Evolutionary conservation across 306 rosid species (phyloP).

Genomic region (Vachellia pachyceras): DNA sequence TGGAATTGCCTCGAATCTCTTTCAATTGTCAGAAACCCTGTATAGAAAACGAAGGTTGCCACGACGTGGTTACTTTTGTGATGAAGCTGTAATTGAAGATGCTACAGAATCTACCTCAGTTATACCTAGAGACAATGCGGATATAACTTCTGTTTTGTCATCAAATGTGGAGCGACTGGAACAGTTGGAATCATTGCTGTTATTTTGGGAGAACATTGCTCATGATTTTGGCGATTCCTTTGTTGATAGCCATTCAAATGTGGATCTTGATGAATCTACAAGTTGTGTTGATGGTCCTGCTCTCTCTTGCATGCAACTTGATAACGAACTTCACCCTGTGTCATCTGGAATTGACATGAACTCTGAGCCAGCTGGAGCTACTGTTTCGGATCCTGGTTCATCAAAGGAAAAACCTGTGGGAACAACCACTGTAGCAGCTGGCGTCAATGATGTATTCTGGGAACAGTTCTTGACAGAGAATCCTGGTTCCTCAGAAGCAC

Average conservation of each 20-base stretch:
- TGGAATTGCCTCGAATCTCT: constrained; percentile 48
- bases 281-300: constrained; percentile 55
- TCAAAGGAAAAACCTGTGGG: constrained; percentile 46
- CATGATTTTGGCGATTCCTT: constrained; percentile 40
- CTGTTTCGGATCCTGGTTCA: constrained; percentile 45
- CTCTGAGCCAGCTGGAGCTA: constrained; percentile 55
- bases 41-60: constrained; percentile 70
- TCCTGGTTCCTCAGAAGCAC: constrained; percentile 67
- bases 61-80: constrained; percentile 41
- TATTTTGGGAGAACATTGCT: constrained; percentile 65
- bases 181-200: constrained; percentile 62
- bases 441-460: constrained; percentile 80
- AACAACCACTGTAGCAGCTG: constrained; percentile 43
- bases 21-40: constrained; percentile 51
- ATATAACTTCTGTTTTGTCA: constrained; percentile 30
- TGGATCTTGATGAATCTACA: constrained; percentile 61
- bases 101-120: constrained; percentile 48
- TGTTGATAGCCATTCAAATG: constrained; percentile 43
- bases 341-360: constrained; percentile 70
- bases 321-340: constrained; percentile 50
- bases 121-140: constrained; percentile 38
- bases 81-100: constrained; percentile 53
- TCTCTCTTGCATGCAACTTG: constrained; percentile 53
- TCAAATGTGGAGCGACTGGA: constrained; percentile 51
- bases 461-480: constrained; percentile 86